Evolutionary conservation across 805 yeast genomes (phyloP), one percentile per base, ranked within the genome.

Genomic region (Zygosaccharomyces lentus): DNA sequence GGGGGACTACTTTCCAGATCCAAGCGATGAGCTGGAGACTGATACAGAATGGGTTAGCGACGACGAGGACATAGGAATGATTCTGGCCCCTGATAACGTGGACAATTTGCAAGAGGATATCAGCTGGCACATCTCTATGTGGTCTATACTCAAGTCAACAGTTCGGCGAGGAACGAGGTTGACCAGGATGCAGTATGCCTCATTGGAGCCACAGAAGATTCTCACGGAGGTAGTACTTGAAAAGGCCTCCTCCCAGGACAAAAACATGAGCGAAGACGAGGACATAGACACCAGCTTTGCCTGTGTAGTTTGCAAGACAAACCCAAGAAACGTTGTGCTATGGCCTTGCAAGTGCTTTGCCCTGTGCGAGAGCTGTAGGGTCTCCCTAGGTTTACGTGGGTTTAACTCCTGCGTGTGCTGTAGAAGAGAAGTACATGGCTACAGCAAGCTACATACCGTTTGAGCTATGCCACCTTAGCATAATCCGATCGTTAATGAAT

Each of bases 341-440:
- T 90, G 97, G 97, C 97, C 97, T 0, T 90, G 97, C 61, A 78
- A 80, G 55, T 90, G 97, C 64, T 78, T 90, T 46, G 89, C 96
- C 0, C 71, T 90, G 4, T 90, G 97, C 64, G 96, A 89, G 52
- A 75, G 77, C 21, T 90, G 97, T 59, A 74, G 97, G 13, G 69
- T 81, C 9, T 77, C 84, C 13, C 71, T 90, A 43, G 87, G 87
- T 6, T 68, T 82, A 27, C 75, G 89, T 49, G 84, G 85, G 9
- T 82, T 83, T 58, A 78, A 76, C 47, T 83, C 82, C 0, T 90
- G 97, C 65, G 91, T 89, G 0, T 85, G 95, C 58, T 90, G 97
- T 58, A 75, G 96, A 27, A 69, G 81, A 25, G 74, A 75, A 23
- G 95, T 90, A 2, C 81, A 81, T n/a, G 76, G 74, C 1, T 73